phyloP scores from a whole-genome alignment of 208 protist genomes.

The Acanthamoeba healyi region DNA sequence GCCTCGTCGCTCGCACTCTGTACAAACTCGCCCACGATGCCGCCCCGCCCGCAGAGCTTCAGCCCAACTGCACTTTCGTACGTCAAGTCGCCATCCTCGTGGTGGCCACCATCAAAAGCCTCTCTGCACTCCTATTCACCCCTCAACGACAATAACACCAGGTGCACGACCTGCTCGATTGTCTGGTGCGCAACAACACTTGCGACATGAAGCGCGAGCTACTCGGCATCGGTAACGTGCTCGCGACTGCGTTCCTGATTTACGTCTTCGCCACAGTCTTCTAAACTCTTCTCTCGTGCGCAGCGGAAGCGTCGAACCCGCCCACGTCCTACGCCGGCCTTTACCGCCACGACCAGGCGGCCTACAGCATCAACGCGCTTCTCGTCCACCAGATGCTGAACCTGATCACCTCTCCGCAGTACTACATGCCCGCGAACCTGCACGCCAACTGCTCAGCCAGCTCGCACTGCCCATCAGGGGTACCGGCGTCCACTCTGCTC shows the following conservation, averaged over 20 bases:
- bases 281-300: too few relatives aligned
- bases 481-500: too few relatives aligned
- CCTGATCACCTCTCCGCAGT: neutral
- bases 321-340: constrained; percentile 32
- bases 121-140: too few relatives aligned
- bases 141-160: neutral
- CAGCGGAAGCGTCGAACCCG: constrained; percentile 35
- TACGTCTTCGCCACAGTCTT: neutral
- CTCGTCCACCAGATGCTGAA: neutral
- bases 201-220: constrained; percentile 2
- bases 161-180: constrained; percentile 27
- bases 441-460: constrained; percentile 21
- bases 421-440: constrained; percentile 7
- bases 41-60: neutral
- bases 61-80: constrained; percentile 62
- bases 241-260: neutral
- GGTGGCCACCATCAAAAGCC: neutral
- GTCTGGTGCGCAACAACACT: constrained; percentile 62
- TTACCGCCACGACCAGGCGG: constrained; percentile 9
- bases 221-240: constrained; percentile 15
- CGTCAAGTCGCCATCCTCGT: neutral
- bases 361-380: constrained; percentile 37
- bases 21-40: neutral
- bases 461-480: neutral
- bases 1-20: constrained; percentile 20